Base-by-base conservation (phyloP, 2,329 filamentous ascomycete species). In the Nigrospora sphaerica region DNA sequence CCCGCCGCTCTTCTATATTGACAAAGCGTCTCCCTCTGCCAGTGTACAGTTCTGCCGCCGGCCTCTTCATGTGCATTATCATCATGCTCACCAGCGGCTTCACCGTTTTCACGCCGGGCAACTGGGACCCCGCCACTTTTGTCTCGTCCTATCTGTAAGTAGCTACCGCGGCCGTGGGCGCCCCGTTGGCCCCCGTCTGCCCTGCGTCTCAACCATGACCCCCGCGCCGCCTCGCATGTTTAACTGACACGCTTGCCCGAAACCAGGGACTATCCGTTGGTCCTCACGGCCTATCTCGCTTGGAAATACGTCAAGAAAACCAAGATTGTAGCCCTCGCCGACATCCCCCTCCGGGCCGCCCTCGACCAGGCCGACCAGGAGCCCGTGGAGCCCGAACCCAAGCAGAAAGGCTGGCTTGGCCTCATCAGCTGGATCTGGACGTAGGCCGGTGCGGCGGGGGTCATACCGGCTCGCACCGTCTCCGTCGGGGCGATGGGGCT, bases 11-110 rank as follows among this genome's bases (percentile, higher is more conserved):
- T 39, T 39, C 18, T 12, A 16, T 19, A 16, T 14, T 39, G 10
- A 28, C 23, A 28, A 9, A 28, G 23, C 7, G 23, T 28, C 23
- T 10, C 23, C 23, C 23, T 23, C n/a, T 28, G 23, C 7, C 46
- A 81, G 77, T 72, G 12, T 82, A 81, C 52, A 77, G 73, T 12
- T 86, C 86, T 0, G 83, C 74, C 53, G 63, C 68, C 10, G 77
- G 79, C 0, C 68, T 91, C 6, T 58, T 71, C 49, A 77, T 83
- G 69, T 79, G 74, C 57, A 67, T 81, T 28, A 62, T 85, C 36
- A 83, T 88, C 49, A 66, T 90, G 4, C 69, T 89, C 36, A 89
- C 86, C 4, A 78, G 80, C 34, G 85, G 85, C 1, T 89, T 89
- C 53, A 57, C 68, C 2, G 77, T 80, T 4, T 85, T 85, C 48